A percentile compares a stretch with the other conserved stretches of the same genome.
Evolutionary conservation across 495 filamentous ascomycete species (phyloP).

Genomic region (Daldinia loculata): DNA sequence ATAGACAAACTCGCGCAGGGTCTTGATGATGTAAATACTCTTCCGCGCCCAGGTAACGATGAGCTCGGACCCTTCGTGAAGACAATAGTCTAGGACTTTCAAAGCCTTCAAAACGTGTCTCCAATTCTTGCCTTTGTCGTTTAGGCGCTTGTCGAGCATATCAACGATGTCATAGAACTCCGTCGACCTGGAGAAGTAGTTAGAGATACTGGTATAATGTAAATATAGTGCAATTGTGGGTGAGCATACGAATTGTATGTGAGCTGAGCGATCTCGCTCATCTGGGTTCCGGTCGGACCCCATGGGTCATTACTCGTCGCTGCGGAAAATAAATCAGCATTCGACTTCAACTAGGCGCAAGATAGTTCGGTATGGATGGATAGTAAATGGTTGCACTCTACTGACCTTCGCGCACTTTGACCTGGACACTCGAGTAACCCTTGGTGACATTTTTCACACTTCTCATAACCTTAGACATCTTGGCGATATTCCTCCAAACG

Average conservation of each 20-base stretch:
- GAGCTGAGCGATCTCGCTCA: slow-evolving; percentile 97
- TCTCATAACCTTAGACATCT: slow-evolving; percentile 96
- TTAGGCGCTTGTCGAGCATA: slow-evolving; percentile 98
- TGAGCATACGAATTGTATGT: slow-evolving; percentile 90
- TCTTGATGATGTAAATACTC: slow-evolving; percentile 99
- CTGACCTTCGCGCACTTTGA: slow-evolving; percentile 99
- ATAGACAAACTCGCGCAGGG: slow-evolving; percentile 93
- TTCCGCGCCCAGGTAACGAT: slow-evolving; percentile 98
- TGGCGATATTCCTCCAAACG: slow-evolving; percentile 43
- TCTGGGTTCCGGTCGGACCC: slow-evolving; percentile 97
- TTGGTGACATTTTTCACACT: slow-evolving; percentile 99
- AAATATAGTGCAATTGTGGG: not conserved
- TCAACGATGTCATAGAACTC: slow-evolving; percentile 99
- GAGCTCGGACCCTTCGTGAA: slow-evolving; percentile 96
- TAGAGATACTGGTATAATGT: slow-evolving; percentile 5
- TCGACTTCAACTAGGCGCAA: not conserved
- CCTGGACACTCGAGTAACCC: slow-evolving; percentile 95
- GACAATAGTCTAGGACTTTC: slow-evolving; percentile 97
- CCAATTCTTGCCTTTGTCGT: slow-evolving; percentile 99
- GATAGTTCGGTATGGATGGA: not conserved
- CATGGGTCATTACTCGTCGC: slow-evolving; percentile 99
- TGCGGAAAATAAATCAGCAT: slow-evolving; percentile 52
- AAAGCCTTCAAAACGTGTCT: slow-evolving; percentile 97
- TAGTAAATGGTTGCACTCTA: slow-evolving; percentile 33
- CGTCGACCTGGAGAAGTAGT: slow-evolving; percentile 68